Conservation (phyloP, 73 alveolate genomes). For the Durusdinium trenchii region DNA sequence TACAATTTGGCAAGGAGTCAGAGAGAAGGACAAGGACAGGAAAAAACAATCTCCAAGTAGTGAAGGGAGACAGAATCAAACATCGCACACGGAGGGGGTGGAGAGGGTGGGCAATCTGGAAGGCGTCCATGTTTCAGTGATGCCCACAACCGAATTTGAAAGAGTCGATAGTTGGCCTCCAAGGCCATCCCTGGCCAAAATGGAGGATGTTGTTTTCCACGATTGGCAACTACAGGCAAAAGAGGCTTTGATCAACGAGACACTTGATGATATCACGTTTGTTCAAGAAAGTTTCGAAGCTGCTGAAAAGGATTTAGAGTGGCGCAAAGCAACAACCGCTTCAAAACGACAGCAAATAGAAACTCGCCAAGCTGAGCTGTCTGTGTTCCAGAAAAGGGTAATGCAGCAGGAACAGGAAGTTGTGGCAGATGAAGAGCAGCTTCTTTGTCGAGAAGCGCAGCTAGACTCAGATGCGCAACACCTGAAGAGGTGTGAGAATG, state of each 20-base stretch:
- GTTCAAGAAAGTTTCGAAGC: slow-evolving; percentile 36
- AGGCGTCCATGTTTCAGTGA: too few relatives aligned
- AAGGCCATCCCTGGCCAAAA: too few relatives aligned
- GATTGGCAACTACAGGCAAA: slow-evolving; percentile 35
- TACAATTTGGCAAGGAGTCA: too few relatives aligned
- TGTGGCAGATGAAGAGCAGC: background rate
- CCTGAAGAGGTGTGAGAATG: background rate
- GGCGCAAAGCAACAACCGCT: slow-evolving; percentile 31
- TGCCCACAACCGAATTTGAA: too few relatives aligned
- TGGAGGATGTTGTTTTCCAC: background rate
- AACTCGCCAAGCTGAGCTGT: slow-evolving; percentile 33
- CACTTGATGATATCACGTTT: slow-evolving; percentile 20
- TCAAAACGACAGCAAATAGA: slow-evolving; percentile 37
- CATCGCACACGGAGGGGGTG: too few relatives aligned
- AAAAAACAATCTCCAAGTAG: too few relatives aligned
- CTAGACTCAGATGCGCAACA: slow-evolving; percentile 48
- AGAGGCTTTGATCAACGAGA: slow-evolving; percentile 43
- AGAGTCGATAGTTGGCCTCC: too few relatives aligned
- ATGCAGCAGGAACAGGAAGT: slow-evolving; percentile 2
- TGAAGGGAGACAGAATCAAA: too few relatives aligned
- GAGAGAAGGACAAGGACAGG: too few relatives aligned
- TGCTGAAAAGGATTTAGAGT: slow-evolving; percentile 29
- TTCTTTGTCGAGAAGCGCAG: slow-evolving; percentile 34
- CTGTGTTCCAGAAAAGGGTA: slow-evolving; percentile 23
- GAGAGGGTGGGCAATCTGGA: too few relatives aligned